Evolutionary conservation across 768 basidiomycete genomes (phyloP).

Genomic region (Boletus speciosus): DNA sequence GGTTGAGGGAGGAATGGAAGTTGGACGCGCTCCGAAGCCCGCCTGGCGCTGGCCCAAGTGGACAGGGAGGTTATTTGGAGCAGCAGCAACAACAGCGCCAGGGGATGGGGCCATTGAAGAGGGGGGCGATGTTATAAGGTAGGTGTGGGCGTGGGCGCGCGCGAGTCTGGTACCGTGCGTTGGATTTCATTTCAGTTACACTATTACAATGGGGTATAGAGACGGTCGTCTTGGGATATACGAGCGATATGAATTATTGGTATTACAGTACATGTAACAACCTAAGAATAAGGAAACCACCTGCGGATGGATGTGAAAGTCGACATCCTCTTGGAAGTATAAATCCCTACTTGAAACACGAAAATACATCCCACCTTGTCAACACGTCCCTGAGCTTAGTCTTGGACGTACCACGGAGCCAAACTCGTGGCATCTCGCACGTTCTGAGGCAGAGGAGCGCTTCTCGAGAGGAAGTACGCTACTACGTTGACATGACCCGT

Average conservation of each 20-base stretch:
- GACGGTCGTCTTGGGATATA: neutral
- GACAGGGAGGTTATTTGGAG: constrained; percentile 41
- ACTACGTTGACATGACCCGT: neutral
- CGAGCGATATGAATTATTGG: neutral
- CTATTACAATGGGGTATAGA: neutral
- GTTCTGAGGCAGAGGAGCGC: neutral
- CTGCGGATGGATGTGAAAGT: neutral
- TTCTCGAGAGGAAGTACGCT: neutral
- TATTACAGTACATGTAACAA: no score
- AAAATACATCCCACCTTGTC: neutral
- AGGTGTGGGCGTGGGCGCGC: neutral
- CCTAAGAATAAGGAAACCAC: no score
- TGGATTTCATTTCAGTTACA: neutral
- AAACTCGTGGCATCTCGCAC: neutral
- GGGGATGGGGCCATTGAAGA: constrained; percentile 14
- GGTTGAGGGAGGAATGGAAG: constrained; percentile 67
- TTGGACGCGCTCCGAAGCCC: constrained; percentile 35
- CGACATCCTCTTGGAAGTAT: neutral
- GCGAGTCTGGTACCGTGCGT: constrained; percentile 8
- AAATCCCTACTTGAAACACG: neutral
- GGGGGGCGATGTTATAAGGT: constrained; percentile 28
- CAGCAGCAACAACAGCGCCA: constrained; percentile 23
- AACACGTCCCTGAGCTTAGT: neutral
- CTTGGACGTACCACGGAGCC: neutral
- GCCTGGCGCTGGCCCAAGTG: constrained; percentile 24